Base-by-base conservation (phyloP, 179 eudicot species). In the Pouteria campechiana region DNA sequence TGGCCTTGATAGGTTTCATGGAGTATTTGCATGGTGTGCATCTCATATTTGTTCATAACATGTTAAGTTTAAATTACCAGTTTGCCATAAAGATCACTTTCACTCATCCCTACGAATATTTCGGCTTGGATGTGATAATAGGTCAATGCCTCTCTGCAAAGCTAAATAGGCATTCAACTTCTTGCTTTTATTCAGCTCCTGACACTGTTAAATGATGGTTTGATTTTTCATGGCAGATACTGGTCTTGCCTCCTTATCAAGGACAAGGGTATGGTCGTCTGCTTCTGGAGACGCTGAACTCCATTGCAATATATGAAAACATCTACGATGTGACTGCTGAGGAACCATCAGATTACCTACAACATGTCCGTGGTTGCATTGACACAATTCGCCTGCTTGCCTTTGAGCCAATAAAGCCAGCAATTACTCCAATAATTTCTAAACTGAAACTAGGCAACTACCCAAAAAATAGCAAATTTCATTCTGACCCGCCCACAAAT, bases 291-390 rank as follows among this genome's bases (percentile, higher is more conserved):
- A 58, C 48, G 38, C 81, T 90, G 27, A 70, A 69, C 66, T 50
- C 46, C 42, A 51, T 86, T 44, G 94, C 95, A 17, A 44, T 76
- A 22, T 21, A 81, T 7, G 87, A 78, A 50, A 37, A 68, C 49
- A 78, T 73, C 46, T 77, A 86, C 47, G 98, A 85, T 52, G 57
- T 90, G 35, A 76, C 95, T 17, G 61, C 81, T 39, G 98, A 90
- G 69, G 98, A 90, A 67, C 98, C 98, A 5, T 75, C 67, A 41
- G 95, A 90, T 19, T 66, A 93, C 55, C 70, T 90, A 54, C 98
- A 90, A 61, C 80, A 65, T 35, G 73, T 86, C 24, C 76, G 95
- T 20, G 68, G 82, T 38, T 68, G 70, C 45, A 64, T 84, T 3
- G 89, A 89, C 56, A 59, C 81, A 37, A 67, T 69, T 7, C 94